Evolutionary conservation across 495 filamentous ascomycete species (phyloP).

Genomic region (Penicillium silybi): DNA sequence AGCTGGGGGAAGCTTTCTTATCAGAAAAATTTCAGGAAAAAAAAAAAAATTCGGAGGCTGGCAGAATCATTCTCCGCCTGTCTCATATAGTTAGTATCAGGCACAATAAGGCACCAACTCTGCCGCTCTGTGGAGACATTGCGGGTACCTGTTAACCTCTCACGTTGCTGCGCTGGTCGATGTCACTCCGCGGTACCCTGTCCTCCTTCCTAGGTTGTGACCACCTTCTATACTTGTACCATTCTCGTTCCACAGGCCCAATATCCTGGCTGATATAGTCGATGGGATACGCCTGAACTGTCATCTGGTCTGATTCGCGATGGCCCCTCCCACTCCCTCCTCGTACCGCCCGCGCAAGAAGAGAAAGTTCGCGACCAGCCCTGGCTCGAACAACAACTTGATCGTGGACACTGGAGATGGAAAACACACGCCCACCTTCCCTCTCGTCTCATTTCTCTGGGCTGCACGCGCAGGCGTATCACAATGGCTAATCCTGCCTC

Average conservation of each 20-base stretch:
- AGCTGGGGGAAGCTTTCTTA: constrained; percentile 26
- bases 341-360: constrained; percentile 59
- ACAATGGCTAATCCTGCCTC: constrained; percentile 87
- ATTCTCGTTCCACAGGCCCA: not conserved
- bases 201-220: not conserved
- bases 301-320: constrained; percentile 11
- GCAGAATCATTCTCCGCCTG: constrained; percentile 33
- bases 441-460: constrained; percentile 88
- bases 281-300: constrained; percentile 25
- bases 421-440: constrained; percentile 60
- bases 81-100: constrained; percentile 7
- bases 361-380: constrained; percentile 45
- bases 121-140: constrained; percentile 3
- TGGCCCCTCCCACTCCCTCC: constrained; percentile 34
- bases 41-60: constrained; percentile 35
- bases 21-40: constrained; percentile 30
- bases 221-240: not conserved
- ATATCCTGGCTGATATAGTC: not conserved
- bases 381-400: constrained; percentile 50
- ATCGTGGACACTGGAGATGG: constrained; percentile 39
- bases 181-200: constrained; percentile 4
- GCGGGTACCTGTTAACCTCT: constrained; percentile 15
- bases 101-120: constrained; percentile 7
- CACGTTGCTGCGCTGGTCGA: not conserved
- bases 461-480: constrained; percentile 77